Evolutionary conservation across 2,329 filamentous ascomycete genomes (phyloP).

Genomic region (Hymenotorrendiella dingleyae): DNA sequence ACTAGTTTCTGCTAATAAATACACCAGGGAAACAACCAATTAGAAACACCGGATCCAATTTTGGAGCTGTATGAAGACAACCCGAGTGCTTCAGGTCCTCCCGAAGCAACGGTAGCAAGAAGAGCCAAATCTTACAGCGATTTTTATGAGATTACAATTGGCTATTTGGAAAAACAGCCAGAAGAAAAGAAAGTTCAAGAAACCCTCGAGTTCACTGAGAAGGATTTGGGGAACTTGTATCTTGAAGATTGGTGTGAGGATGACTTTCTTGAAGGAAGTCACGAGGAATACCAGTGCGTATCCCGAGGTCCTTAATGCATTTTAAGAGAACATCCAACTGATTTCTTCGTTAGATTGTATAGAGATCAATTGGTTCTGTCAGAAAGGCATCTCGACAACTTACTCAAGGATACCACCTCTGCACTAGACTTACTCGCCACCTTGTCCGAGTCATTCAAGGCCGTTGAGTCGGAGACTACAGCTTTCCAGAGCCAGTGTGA

Average conservation of each 20-base stretch:
- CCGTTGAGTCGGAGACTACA: conserved; percentile 86
- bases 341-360: conserved; percentile 53
- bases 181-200: conserved; percentile 22
- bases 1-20: too few relatives aligned
- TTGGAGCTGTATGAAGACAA: conserved; percentile 52
- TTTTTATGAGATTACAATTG: conserved; percentile 60
- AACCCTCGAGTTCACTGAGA: conserved; percentile 28
- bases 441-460: conserved; percentile 78
- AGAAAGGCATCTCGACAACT: conserved; percentile 71
- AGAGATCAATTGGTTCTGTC: conserved; percentile 75
- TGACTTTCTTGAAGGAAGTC: conserved; percentile 71
- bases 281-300: conserved; percentile 74
- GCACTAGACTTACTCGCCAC: conserved; percentile 71
- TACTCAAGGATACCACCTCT: conserved; percentile 70
- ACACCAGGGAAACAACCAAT: conserved; percentile 46
- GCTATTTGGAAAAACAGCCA: conserved; percentile 49
- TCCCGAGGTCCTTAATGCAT: not conserved
- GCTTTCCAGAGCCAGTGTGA: conserved; percentile 91
- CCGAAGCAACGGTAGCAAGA: conserved; percentile 57
- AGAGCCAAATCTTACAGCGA: conserved; percentile 74
- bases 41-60: conserved; percentile 49
- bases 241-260: conserved; percentile 57
- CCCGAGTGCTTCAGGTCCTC: conserved; percentile 52
- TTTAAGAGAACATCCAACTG: not conserved
- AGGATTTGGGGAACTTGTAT: conserved; percentile 42